Evolutionary conservation across 352 stramenopile species (phyloP), one percentile per base, ranked within the genome.

Genomic region (Chrysophaeum taylorii): DNA sequence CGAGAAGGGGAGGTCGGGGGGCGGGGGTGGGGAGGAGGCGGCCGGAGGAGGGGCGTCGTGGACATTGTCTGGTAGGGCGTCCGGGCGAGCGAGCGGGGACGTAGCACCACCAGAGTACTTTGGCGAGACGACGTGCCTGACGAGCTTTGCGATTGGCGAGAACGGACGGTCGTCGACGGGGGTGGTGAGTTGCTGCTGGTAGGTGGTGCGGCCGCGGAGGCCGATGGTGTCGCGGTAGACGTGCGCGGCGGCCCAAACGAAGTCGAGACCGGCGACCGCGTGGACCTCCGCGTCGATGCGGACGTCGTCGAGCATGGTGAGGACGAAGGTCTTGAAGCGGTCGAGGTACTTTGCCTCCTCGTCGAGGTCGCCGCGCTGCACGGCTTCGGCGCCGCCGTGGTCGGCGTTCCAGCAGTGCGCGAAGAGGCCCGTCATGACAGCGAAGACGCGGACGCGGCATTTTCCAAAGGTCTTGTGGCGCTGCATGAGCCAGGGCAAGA

Each of bases 401-500:
- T 9, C 57, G 33, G 57, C 57, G 57, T 66, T 66, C 57, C 57
- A 66, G 57, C 45, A 18, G 36, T 66, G 57, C 1, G 57, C 57
- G 33, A 48, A 31, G 33, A 66, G 25, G 23, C 54, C 73, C 53
- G 78, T 79, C 14, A 72, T 70, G 9, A 79, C 76, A 39, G 75
- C 78, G 74, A 83, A 83, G 18, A 83, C 37, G 14, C 78, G 62
- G 1, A 83, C 31, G 57, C 67, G 31, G 62, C 36, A 69, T 2
- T 66, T 57, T 1, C 42, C 29, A 73, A 74, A 83, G 15, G 71
- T 54, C 35, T 57, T 27, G 54, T 79, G 67, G 37, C 77, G 78
- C 15, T 62, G 73, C 25, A 83, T 43, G n/a, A 83, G 66, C 43
- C 72, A 81, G 31, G 78, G 78, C 21, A 81, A 50, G 15, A 83